A percentile compares a stretch with the other conserved stretches of the same genome.
Evolutionary conservation across 768 basidiomycete species (phyloP).

Genomic region (Daedaleopsis nitida): DNA sequence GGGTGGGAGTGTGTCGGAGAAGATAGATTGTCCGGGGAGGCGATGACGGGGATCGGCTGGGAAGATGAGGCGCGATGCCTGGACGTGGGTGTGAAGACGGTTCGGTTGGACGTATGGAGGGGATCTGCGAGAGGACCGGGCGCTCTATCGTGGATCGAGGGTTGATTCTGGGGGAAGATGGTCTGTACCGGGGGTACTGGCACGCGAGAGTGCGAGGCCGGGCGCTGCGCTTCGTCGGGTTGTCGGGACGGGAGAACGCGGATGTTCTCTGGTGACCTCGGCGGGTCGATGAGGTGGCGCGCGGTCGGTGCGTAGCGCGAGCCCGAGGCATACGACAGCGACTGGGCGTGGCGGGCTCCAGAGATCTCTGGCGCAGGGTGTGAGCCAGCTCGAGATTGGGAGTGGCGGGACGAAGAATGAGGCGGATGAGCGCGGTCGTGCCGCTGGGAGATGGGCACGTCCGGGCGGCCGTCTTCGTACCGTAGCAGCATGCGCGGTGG

Average conservation of each 20-base stretch:
- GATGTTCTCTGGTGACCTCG: constrained; percentile 32
- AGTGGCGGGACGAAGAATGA: constrained; percentile 18
- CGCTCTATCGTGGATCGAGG: constrained; percentile 21
- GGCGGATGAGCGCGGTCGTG: constrained; percentile 6
- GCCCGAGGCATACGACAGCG: constrained; percentile 29
- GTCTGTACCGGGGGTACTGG: constrained; percentile 15
- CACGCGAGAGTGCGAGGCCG: not conserved
- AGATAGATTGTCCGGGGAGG: constrained; percentile 30
- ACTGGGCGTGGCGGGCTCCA: constrained; percentile 25
- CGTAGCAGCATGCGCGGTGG: constrained; percentile 76
- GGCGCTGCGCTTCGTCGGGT: constrained; percentile 17
- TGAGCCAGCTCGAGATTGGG: constrained; percentile 21
- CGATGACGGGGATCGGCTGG: constrained; percentile 21
- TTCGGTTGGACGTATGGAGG: constrained; percentile 16
- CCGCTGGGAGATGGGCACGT: constrained; percentile 59
- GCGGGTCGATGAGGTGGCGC: constrained; percentile 20
- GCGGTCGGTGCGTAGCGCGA: constrained; percentile 18
- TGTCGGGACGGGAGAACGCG: constrained; percentile 31
- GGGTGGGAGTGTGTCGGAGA: constrained; percentile 44
- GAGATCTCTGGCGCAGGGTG: constrained; percentile 11
- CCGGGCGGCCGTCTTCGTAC: constrained; percentile 64
- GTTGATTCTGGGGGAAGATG: constrained; percentile 14
- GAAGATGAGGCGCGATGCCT: constrained; percentile 28
- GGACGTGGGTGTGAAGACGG: constrained; percentile 32
- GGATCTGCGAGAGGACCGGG: constrained; percentile 16